These are phyloP conservation scores for Ascochyta viciae-villosae DNA, from an alignment of 2,329 filamentous ascomycete genomes.

Conservation along the genomic window DNA sequence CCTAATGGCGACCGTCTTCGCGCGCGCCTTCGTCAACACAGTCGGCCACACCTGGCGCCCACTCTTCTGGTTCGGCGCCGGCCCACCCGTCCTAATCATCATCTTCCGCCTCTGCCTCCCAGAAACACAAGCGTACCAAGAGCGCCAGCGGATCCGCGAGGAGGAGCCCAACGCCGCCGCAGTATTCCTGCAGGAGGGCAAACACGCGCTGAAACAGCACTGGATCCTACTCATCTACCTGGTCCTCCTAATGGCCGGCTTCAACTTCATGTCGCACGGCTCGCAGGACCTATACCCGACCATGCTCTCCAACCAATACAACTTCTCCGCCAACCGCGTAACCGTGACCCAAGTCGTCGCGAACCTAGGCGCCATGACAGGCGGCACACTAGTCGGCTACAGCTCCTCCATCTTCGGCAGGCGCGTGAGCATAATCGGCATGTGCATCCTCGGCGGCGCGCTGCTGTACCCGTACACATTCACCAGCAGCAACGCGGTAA, in stretches of 20 bases:
- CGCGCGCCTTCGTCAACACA: constrained; percentile 72
- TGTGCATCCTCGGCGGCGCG: constrained; percentile 70
- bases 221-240: constrained; percentile 83
- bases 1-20: constrained; percentile 65
- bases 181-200: constrained; percentile 78
- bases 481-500: constrained; percentile 66
- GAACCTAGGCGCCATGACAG: constrained; percentile 58
- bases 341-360: constrained; percentile 60
- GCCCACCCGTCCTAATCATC: constrained; percentile 82
- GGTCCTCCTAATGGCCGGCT: constrained; percentile 85
- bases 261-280: constrained; percentile 90
- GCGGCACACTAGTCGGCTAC: constrained; percentile 57
- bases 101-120: constrained; percentile 77
- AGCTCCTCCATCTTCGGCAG: constrained; percentile 56
- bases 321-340: constrained; percentile 57
- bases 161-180: constrained; percentile 65
- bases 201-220: constrained; percentile 77
- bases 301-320: constrained; percentile 65
- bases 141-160: constrained; percentile 69
- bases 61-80: constrained; percentile 87
- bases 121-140: constrained; percentile 76
- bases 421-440: constrained; percentile 56
- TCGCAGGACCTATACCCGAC: constrained; percentile 71
- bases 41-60: constrained; percentile 83
- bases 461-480: constrained; percentile 86